phyloP scores from a whole-genome alignment of 2,329 filamentous ascomycete genomes.

The Aspergillus sp. region DNA sequence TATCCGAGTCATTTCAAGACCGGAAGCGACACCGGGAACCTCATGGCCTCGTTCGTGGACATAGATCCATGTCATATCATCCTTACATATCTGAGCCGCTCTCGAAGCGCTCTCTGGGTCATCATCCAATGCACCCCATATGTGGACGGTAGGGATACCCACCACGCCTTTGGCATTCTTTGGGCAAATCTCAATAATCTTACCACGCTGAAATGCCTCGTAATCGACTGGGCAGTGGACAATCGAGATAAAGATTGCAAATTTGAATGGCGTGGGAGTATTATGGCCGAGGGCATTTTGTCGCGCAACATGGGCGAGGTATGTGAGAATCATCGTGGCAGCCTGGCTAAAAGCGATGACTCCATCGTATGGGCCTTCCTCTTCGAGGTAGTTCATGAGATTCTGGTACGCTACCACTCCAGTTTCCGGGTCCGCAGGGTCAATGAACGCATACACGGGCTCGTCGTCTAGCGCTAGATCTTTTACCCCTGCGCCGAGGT shows the following conservation, averaged over 20 bases:
- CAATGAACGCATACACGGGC: neutral
- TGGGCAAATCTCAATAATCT: neutral
- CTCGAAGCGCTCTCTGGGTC: conserved; percentile 1
- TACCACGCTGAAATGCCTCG: neutral
- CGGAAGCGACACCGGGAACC: conserved; percentile 15
- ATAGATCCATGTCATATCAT: conserved; percentile 16
- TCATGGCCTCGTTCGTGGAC: conserved; percentile 22
- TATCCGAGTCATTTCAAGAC: conserved; percentile 11
- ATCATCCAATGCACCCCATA: conserved; percentile 21
- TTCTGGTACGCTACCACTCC: conserved; percentile 10
- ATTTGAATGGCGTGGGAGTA: neutral
- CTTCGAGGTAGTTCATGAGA: conserved; percentile 24
- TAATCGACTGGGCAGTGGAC: neutral
- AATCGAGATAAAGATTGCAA: neutral
- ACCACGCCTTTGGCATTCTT: neutral
- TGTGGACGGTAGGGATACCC: conserved; percentile 23
- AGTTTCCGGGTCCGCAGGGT: neutral
- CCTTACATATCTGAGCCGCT: conserved; percentile 16
- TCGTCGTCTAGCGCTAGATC: neutral
- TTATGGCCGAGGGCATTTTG: neutral
- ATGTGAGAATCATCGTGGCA: conserved; percentile 25
- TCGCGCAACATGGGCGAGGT: conserved; percentile 9
- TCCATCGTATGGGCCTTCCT: conserved; percentile 35
- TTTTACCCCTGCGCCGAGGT: neutral
- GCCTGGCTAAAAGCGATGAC: conserved; percentile 34